Evolutionary conservation across 2,329 filamentous ascomycete species (phyloP).

Genomic region (Didymella pinodella): DNA sequence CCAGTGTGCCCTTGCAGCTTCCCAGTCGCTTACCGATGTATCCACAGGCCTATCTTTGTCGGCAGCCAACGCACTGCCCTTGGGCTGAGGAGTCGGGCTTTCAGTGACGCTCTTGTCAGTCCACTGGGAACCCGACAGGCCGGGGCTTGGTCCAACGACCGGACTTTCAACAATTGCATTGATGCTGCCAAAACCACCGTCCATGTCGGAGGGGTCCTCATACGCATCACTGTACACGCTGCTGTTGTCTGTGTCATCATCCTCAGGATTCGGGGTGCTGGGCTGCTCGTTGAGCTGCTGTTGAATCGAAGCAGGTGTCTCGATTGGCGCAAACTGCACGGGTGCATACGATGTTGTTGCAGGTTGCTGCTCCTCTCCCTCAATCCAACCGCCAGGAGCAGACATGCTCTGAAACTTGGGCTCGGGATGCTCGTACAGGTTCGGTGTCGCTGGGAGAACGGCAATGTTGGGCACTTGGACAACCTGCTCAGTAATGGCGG

Average conservation of each 20-base stretch:
- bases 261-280: slow-evolving; percentile 16
- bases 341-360: slow-evolving; percentile 1
- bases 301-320: slow-evolving; percentile 13
- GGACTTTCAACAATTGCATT: slow-evolving; percentile 75
- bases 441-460: slow-evolving; percentile 49
- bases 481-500: slow-evolving; percentile 22
- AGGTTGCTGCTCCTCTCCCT: slow-evolving; percentile 37
- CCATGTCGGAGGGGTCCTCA: slow-evolving; percentile 72
- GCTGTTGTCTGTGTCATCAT: slow-evolving; percentile 43
- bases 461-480: slow-evolving; percentile 45
- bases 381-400: slow-evolving; percentile 41
- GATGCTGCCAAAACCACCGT: slow-evolving; percentile 75
- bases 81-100: slow-evolving; percentile 24
- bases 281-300: slow-evolving; percentile 12
- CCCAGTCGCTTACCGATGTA: slow-evolving; percentile 65
- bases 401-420: slow-evolving; percentile 37
- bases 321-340: slow-evolving; percentile 14
- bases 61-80: slow-evolving; percentile 11
- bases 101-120: slow-evolving; percentile 31
- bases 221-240: slow-evolving; percentile 80
- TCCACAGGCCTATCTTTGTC: slow-evolving; percentile 19
- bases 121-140: slow-evolving; percentile 37
- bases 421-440: slow-evolving; percentile 36
- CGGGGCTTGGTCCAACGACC: slow-evolving; percentile 36
- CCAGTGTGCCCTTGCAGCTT: slow-evolving; percentile 74